Percentiles rank a stretch among this genome's conserved stretches.
Conservation (phyloP, 1,139 yeast species). For the Sugiyamaella xylanicola region DNA sequence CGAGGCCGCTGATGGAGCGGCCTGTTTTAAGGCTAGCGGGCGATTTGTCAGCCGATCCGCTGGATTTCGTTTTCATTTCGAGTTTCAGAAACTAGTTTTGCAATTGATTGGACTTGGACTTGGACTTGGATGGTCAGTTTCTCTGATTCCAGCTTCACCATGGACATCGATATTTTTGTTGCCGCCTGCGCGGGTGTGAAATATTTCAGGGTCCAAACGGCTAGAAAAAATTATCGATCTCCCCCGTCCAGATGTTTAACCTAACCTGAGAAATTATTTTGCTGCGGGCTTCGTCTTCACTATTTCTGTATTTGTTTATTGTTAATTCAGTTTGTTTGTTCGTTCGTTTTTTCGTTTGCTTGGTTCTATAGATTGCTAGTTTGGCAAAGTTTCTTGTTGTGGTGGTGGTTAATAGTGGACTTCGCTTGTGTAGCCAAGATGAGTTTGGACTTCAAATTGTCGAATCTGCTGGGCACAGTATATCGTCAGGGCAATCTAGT, state of each 20-base stretch:
- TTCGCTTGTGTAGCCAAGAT: conserved; percentile 22
- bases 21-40: conserved; percentile 9
- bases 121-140: no score
- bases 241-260: conserved; percentile 3
- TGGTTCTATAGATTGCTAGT: not conserved
- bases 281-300: no score
- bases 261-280: conserved; percentile 20
- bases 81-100: not conserved
- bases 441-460: conserved; percentile 50
- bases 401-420: no score
- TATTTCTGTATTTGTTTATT: not conserved
- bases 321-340: not conserved
- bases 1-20: conserved; percentile 20
- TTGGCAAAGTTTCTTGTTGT: no score
- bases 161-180: no score
- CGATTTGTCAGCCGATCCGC: not conserved
- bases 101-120: no score
- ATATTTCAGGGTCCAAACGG: conserved; percentile 15
- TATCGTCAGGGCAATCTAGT: conserved; percentile 87
- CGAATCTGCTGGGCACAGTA: conserved; percentile 91
- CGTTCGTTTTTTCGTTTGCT: not conserved
- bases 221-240: conserved; percentile 3
- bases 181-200: conserved; percentile 11
- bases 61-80: conserved; percentile 8
- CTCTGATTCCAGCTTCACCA: no score